Evolutionary conservation across 768 basidiomycete genomes (phyloP), one percentile per base, ranked within the genome.

Genomic region (Ramaria rubella): DNA sequence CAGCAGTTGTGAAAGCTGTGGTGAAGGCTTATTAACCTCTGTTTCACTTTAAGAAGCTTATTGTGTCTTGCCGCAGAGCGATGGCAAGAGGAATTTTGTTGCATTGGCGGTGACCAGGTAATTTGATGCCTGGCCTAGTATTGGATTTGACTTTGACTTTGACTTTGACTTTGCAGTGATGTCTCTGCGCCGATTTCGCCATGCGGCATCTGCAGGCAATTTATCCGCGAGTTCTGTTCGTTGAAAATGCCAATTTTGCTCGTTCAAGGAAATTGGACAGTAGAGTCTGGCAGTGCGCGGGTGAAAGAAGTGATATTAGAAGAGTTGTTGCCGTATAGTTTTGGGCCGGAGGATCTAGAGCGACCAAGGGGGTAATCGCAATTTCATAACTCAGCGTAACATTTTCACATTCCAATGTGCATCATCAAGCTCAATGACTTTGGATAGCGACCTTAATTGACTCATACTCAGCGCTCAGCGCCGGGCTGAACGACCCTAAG

Each of bases 191-290:
- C 84, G 0, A 73, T 88, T 46, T 87, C 93, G 1, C 95, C 95
- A 0, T 98, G 96, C 68, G 95, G 95, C 2, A 83, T 94, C 46
- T 99, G 94, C 63, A 86, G 95, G 7, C 94, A 97, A 67, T 80
- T 96, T 49, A 78, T 92, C 49, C 82, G 89, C 57, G 93, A 95
- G 64, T 94, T 95, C 63, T 93, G 89, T 63, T 69, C 79, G 5
- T 77, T 81, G 34, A 74, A 83, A 24, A 87, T 86, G 76, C 89
- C 90, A 0, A 73, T 87, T 54, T 68, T 83, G 24, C 81, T 94
- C 3, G 80, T 88, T 2, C 86, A 87, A 2, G 80, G 79, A 1
- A 58, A 63, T 19, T 61, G 63, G 77, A 84, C 63, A 84, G 84
- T 63, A 75, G 57, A 65, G 24, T 79, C 0, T 70, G 77, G 55